Evolutionary conservation across 345 rosid species (phyloP).

Genomic region (Cardiospermum halicacabum): DNA sequence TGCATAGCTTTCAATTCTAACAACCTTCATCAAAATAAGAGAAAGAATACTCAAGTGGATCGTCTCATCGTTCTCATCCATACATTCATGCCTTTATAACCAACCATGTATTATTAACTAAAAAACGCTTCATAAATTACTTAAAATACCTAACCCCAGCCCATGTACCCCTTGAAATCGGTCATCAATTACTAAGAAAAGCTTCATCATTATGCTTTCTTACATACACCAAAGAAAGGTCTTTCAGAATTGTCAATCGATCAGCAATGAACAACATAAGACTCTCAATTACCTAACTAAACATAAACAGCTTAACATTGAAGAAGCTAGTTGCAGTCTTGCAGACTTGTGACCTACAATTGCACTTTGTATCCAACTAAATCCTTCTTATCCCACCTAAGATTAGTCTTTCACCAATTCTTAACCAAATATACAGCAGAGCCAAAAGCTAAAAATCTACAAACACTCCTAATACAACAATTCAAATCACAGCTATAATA

Average conservation of each 20-base stretch:
- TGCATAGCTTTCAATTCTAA: neutral
- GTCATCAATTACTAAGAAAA: neutral
- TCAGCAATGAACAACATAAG: neutral
- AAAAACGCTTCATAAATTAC: neutral
- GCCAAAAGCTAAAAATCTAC: neutral
- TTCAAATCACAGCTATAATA: neutral
- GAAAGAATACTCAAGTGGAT: neutral
- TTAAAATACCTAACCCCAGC: neutral
- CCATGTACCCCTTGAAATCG: neutral
- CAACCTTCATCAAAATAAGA: neutral
- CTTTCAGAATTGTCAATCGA: neutral
- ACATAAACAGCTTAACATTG: neutral
- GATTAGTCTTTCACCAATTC: neutral
- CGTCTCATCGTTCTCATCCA: neutral
- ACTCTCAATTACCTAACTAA: neutral
- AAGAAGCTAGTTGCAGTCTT: neutral
- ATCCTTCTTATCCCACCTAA: neutral
- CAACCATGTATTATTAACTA: neutral
- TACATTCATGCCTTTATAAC: neutral
- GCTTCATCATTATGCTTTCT: neutral
- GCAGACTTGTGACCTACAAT: no score
- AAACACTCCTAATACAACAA: neutral
- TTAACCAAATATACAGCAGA: neutral
- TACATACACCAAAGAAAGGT: neutral
- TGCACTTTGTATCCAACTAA: neutral